Evolutionary conservation across 768 basidiomycete genomes (phyloP).

Genomic region (Boletales sp.): DNA sequence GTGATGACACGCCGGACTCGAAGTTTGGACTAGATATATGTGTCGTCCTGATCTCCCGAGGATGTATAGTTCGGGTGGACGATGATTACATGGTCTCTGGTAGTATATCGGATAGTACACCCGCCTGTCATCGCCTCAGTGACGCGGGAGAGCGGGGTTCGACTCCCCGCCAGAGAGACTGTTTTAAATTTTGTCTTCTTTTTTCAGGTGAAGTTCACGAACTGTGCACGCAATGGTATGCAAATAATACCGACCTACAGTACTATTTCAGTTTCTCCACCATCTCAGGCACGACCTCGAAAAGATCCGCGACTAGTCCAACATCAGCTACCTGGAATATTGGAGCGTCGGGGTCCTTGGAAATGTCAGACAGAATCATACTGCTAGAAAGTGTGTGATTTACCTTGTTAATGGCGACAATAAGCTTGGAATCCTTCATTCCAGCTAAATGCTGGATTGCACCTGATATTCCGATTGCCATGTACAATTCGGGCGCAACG

Average conservation of each 20-base stretch:
- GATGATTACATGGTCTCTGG: conserved; percentile 25
- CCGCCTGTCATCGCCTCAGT: conserved; percentile 39
- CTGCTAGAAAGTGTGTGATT: background rate
- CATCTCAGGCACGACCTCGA: conserved; percentile 87
- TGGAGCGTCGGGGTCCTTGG: conserved; percentile 91
- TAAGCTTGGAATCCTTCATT: conserved; percentile 99
- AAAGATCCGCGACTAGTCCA: conserved; percentile 92
- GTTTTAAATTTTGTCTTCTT: background rate
- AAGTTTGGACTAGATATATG: too few species aligned
- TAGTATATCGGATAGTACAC: conserved; percentile 53
- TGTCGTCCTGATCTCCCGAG: background rate
- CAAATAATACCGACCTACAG: background rate
- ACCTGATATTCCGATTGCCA: conserved; percentile 96
- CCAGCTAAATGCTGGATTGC: conserved; percentile 99
- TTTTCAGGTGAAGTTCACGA: conserved; percentile 7
- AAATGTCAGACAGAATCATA: conserved; percentile 10
- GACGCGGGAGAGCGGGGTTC: conserved; percentile 43
- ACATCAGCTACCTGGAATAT: conserved; percentile 99
- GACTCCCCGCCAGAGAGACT: conserved; percentile 44
- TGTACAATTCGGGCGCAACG: conserved; percentile 93
- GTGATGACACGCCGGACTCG: too few species aligned
- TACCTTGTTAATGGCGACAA: conserved; percentile 97
- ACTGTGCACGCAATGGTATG: conserved; percentile 3
- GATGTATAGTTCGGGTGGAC: background rate
- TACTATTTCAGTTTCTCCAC: conserved; percentile 76